phyloP scores from a whole-genome alignment of 1,284 basidiomycete genomes.

The Gymnopus androsaceus region DNA sequence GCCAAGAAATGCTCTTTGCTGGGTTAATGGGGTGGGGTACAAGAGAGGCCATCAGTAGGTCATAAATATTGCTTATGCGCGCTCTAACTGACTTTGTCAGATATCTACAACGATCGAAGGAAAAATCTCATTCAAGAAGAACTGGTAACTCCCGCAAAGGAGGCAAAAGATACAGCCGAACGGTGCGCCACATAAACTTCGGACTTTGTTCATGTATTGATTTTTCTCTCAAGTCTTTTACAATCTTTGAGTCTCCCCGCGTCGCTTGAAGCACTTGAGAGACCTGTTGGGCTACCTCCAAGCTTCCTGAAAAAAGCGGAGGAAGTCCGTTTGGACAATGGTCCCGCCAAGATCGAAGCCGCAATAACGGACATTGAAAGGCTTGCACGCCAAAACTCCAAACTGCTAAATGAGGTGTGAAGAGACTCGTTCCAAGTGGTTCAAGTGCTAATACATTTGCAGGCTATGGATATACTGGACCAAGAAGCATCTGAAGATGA shows the following conservation, averaged over 20 bases:
- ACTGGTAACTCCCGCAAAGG: constrained; percentile 63
- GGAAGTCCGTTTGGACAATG: constrained; percentile 81
- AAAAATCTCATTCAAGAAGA: constrained; percentile 72
- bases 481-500: constrained; percentile 90
- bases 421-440: not conserved
- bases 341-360: constrained; percentile 69
- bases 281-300: constrained; percentile 86
- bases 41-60: constrained; percentile 82
- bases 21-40: constrained; percentile 89
- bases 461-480: constrained; percentile 89
- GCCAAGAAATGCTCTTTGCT: constrained; percentile 67
- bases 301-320: constrained; percentile 86
- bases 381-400: constrained; percentile 63
- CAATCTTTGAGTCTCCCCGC: constrained; percentile 82
- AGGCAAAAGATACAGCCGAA: constrained; percentile 66
- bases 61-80: not conserved
- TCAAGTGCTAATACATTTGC: constrained; percentile 1
- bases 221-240: constrained; percentile 53
- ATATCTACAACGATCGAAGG: constrained; percentile 87
- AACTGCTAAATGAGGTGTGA: constrained; percentile 75
- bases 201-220: constrained; percentile 5
- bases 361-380: constrained; percentile 76
- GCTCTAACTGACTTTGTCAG: constrained; percentile 38
- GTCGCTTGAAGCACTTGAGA: constrained; percentile 85
- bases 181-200: constrained; percentile 46